phyloP scores from a whole-genome alignment of 208 protist genomes.

The Naegleria gruberi region DNA sequence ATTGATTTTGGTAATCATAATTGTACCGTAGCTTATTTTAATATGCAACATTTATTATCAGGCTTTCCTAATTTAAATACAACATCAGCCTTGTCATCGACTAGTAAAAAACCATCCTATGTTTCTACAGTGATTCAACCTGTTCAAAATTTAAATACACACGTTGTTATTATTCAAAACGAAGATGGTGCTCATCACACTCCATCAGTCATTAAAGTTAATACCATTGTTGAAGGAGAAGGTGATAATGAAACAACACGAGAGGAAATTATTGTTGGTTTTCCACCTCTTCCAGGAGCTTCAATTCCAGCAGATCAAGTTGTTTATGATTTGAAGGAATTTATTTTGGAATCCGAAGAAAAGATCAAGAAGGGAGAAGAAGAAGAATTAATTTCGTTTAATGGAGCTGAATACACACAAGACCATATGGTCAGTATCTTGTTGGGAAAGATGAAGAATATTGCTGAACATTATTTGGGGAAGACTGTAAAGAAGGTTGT shows the following conservation, averaged over 20 bases:
- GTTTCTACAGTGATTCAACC: not conserved
- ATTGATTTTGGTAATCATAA: slow-evolving; percentile 15
- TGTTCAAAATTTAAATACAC: not conserved
- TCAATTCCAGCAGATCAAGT: not conserved
- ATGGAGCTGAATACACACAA: slow-evolving; percentile 30
- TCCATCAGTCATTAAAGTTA: not conserved
- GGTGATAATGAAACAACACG: not conserved
- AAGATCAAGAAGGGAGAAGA: not conserved
- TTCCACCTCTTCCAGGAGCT: not conserved
- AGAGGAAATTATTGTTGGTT: not conserved
- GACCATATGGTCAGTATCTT: slow-evolving; percentile 86
- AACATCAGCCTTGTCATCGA: not conserved
- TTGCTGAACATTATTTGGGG: slow-evolving; percentile 87
- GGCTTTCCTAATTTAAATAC: not conserved
- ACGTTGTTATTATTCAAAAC: slow-evolving; percentile 11
- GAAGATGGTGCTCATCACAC: slow-evolving; percentile 15
- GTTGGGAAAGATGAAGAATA: slow-evolving; percentile 86
- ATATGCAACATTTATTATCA: not conserved
- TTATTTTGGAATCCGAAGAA: not conserved
- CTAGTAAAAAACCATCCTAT: not conserved
- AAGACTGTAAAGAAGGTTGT: slow-evolving; percentile 80
- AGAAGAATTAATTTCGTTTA: not conserved
- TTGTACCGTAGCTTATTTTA: not conserved
- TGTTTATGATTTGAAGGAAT: not conserved
- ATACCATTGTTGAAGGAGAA: not conserved